Evolutionary conservation across 768 basidiomycete genomes (phyloP).

Genomic region (Pleurotus pulmonarius): DNA sequence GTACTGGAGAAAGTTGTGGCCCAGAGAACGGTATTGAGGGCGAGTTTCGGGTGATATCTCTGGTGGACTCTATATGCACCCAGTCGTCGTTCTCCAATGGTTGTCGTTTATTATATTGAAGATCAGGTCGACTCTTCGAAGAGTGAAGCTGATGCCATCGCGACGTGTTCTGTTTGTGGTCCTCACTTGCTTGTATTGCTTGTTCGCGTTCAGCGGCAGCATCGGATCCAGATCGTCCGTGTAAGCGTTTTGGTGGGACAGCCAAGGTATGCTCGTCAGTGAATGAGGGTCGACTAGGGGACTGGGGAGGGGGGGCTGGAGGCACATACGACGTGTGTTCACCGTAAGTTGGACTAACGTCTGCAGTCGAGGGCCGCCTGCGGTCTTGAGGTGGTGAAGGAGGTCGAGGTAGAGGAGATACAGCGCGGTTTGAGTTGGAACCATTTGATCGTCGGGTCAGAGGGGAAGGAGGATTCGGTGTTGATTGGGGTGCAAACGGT

Average conservation of each 20-base stretch:
- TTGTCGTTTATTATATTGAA: conserved; percentile 17
- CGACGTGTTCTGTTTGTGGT: conserved; percentile 18
- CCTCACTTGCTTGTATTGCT: conserved; percentile 35
- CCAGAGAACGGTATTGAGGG: conserved; percentile 19
- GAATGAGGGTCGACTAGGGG: conserved; percentile 40
- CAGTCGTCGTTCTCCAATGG: conserved; percentile 21
- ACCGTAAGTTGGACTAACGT: conserved; percentile 16
- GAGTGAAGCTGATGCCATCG: not conserved
- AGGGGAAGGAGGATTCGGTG: conserved; percentile 32
- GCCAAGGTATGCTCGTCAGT: conserved; percentile 30
- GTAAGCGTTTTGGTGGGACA: conserved; percentile 27
- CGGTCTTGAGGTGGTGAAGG: conserved; percentile 30
- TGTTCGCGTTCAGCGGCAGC: conserved; percentile 46
- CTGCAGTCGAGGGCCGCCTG: conserved; percentile 14
- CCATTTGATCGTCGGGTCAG: conserved; percentile 34
- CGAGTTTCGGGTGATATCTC: conserved; percentile 13
- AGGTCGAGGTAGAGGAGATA: conserved; percentile 20
- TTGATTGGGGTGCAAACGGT: conserved; percentile 20
- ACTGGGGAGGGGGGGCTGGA: conserved; percentile 37
- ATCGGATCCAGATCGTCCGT: conserved; percentile 48
- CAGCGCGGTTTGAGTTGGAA: conserved; percentile 10
- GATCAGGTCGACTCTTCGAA: conserved; percentile 13
- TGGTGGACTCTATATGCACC: not conserved
- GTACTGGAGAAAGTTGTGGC: conserved; percentile 25
- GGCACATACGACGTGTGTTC: conserved; percentile 28